Evolutionary conservation across 345 rosid genomes (phyloP), one percentile per base, ranked within the genome.

Genomic region (Dovyalis caffra): DNA sequence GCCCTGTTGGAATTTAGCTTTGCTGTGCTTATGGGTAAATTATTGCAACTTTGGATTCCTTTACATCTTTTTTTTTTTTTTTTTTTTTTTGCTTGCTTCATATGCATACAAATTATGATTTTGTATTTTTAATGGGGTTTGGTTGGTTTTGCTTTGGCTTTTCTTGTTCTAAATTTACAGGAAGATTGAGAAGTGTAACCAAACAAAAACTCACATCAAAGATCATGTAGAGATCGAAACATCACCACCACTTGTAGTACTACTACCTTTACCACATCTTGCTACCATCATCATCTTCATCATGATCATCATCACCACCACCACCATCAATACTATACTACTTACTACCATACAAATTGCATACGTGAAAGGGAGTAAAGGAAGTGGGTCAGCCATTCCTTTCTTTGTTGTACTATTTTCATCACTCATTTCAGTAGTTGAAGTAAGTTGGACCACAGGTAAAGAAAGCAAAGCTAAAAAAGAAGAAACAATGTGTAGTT

Each of bases 1-100:
- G 92, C 80, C 98, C 97, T 0, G 92, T 94, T 70, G 98, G 97
- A 76, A 90, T 92, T 77, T 94, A 94, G 82, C 63, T 23, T 79
- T 74, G 76, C 74, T 60, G 10, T 34, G 68, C 74, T 64, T 78
- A 43, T 72, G 71, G 87, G 87, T 85, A 79, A 76, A 60, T 56
- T 15, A 47, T 31, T 37, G 9, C 28, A 58, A 45, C 84, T 23
- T 80, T 57, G 77, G 84, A 81, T 81, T 81, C 74, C 74, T 3
- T 69, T 20, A 3, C 31, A 1, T 10, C 8, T 37, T 33, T 33
- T n/a, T n/a, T n/a, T n/a, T n/a, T n/a, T n/a, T n/a, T n/a, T n/a
- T n/a, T n/a, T n/a, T n/a, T 7, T 6, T 63, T 69, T 29, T 34
- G 62, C 28, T 68, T 21, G 9, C 20, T 16, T 37, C 25, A 64